Base-by-base conservation (phyloP, 2,329 filamentous ascomycete genomes). In the Epichloe amarillans region DNA sequence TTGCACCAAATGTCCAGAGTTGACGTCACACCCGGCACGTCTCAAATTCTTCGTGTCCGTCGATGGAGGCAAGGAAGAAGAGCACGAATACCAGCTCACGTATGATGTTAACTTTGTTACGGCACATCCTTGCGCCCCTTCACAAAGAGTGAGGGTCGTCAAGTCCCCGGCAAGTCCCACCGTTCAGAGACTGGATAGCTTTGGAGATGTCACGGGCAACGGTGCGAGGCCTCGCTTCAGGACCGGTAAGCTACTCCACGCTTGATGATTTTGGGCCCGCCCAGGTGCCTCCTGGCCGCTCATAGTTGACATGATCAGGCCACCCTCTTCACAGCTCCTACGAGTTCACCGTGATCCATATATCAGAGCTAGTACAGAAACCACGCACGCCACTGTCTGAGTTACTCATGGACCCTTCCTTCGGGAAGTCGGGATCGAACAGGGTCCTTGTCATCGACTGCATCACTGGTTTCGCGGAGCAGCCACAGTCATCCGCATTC, bases 61-160 rank as follows among this genome's bases (percentile, higher is more conserved):
- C 41, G 66, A 67, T 44, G 70, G 72, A 33, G 64, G 68, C 2
- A 59, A 64, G 2, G 66, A 69, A 1, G 66, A 70, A 43, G 66
- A 72, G 50, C 57, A 72, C 49, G 69, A 68, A 2, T 70, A 74
- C 48, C 59, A 70, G 1, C 63, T 85, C 10, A 64, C 66, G 5
- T 76, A 80, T 55, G 80, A 84, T 52, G 72, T 83, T 21, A 76
- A 75, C 57, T 84, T 84, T 60, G 77, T 83, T 17, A 83, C 82
- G 1, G 80, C 80, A 0, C 79, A 83, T 56, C 82, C 82, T 0
- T 85, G 82, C 57, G 72, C 77, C 5, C 74, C 77, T 2, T 79
- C 78, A 1, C 71, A 72, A 47, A 71, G 75, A 50, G 75, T 80
- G 2, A 75, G 73, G 54, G 74, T 82, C 50, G 60, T 83, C 47